Evolutionary conservation across 2,329 filamentous ascomycete genomes (phyloP), one percentile per base, ranked within the genome.

Genomic region (Nothomitra cinnamomea): DNA sequence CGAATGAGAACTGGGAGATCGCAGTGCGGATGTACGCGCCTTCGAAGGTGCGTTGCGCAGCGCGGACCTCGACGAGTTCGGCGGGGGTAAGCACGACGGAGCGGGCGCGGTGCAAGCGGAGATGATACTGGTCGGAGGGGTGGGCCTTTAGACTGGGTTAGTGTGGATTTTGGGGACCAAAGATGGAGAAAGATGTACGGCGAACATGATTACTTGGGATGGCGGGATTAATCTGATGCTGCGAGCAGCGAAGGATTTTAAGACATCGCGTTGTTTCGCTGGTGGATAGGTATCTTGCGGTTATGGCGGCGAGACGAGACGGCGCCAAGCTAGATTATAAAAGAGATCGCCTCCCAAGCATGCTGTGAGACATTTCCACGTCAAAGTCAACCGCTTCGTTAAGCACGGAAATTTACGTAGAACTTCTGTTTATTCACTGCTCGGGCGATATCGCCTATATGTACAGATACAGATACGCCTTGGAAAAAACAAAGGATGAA

Each of bases 1-100:
- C 83, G 67, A 98, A 96, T 54, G 85, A 90, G 72, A 96, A 96
- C 64, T 96, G 89, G 2, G 86, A 87, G 19, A 98, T 79, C 2
- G 90, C 89, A 0, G 92, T 98, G 57, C 92, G 85, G 63, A 95
- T 84, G 69, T 96, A 98, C 21, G 92, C 92, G 21, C 92, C 92
- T 69, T 98, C 92, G 62, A 96, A 98, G 1, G 92, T 98, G 53
- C 92, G 80, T 66, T 98, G 92, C 10, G 90, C 87, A 12, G 92
- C 92, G 58, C 92, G 86, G 59, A 96, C 84, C 69, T 96, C 92
- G 58, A 95, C 86, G 43, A 98, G 82, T 67, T 95, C 90, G 60
- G 84, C 76, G 22, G 80, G 74, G 2, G 87, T 94, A 56, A 95
- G 75, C 22, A 92, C 73, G 32, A 94, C 84, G 22, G 85, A 89